Conservation (phyloP, 768 basidiomycete genomes). For the Ephemerocybe angulata region DNA sequence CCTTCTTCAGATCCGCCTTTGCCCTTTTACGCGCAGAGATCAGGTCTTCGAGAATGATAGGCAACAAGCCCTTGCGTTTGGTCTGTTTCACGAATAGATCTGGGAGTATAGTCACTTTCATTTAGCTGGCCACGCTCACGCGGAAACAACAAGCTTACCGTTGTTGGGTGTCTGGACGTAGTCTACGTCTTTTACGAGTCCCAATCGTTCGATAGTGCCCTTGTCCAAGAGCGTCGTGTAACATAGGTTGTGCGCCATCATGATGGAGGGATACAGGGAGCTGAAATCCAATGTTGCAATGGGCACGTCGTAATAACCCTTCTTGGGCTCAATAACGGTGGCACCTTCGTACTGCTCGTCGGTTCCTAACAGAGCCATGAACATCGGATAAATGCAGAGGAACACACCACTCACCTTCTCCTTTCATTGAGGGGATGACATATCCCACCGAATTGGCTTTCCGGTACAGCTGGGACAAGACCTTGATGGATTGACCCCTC, state of each 20-base stretch:
- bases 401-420: conserved; percentile 57
- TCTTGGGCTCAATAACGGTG: conserved; percentile 95
- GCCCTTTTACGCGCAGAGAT: conserved; percentile 92
- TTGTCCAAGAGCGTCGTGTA: conserved; percentile 95
- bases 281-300: conserved; percentile 99
- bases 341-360: conserved; percentile 99
- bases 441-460: conserved; percentile 92
- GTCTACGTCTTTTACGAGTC: conserved; percentile 79
- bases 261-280: conserved; percentile 97
- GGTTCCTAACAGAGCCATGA: conserved; percentile 44
- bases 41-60: conserved; percentile 89
- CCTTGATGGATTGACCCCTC: conserved; percentile 97
- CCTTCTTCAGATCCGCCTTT: conserved; percentile 93
- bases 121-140: neutral
- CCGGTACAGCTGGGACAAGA: conserved; percentile 91
- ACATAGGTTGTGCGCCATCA: conserved; percentile 99
- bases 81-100: conserved; percentile 79
- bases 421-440: conserved; percentile 78
- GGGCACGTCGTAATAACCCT: conserved; percentile 93
- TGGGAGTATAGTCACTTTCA: conserved; percentile 36
- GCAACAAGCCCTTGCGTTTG: conserved; percentile 83
- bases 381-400: conserved; percentile 4
- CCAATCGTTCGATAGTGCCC: conserved; percentile 68
- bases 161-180: conserved; percentile 96
- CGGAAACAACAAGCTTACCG: conserved; percentile 43